phyloP scores from a whole-genome alignment of 805 yeast genomes.

The Zygoascus bituminiphila region DNA sequence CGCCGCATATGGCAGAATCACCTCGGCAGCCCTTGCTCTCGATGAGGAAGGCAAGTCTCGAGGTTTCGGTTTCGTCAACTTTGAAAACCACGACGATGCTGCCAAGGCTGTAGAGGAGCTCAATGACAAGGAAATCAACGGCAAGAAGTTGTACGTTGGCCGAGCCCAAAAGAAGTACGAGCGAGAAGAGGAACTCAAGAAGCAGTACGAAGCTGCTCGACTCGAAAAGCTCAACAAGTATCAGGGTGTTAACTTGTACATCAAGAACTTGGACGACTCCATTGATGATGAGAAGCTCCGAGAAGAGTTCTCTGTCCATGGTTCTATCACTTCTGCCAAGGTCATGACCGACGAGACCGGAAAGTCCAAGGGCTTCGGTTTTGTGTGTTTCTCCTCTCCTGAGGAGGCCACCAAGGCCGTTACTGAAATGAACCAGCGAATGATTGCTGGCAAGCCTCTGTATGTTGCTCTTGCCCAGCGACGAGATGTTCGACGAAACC shows the following conservation, averaged over 20 bases:
- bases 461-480: conserved; percentile 99
- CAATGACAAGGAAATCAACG: conserved; percentile 52
- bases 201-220: conserved; percentile 86
- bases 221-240: conserved; percentile 86
- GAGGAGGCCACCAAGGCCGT: conserved; percentile 99
- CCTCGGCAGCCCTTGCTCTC: conserved; percentile 72
- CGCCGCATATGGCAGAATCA: conserved; percentile 64
- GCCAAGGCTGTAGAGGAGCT: conserved; percentile 84
- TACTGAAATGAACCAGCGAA: conserved; percentile 95
- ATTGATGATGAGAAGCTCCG: conserved; percentile 85
- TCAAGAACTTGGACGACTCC: conserved; percentile 92
- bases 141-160: conserved; percentile 86
- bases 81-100: conserved; percentile 79
- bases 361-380: conserved; percentile 96
- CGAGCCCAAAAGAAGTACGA: conserved; percentile 99
- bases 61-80: conserved; percentile 96
- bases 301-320: conserved; percentile 90
- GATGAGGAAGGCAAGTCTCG: conserved; percentile 83
- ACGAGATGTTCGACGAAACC: conserved; percentile 94
- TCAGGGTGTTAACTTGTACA: conserved; percentile 95
- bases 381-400: conserved; percentile 94
- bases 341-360: conserved; percentile 88
- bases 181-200: conserved; percentile 91
- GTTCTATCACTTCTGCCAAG: conserved; percentile 74
- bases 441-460: conserved; percentile 90